Evolutionary conservation across 371 early-diverging fungal genomes (phyloP).

Genomic region (Mycotypha africana): DNA sequence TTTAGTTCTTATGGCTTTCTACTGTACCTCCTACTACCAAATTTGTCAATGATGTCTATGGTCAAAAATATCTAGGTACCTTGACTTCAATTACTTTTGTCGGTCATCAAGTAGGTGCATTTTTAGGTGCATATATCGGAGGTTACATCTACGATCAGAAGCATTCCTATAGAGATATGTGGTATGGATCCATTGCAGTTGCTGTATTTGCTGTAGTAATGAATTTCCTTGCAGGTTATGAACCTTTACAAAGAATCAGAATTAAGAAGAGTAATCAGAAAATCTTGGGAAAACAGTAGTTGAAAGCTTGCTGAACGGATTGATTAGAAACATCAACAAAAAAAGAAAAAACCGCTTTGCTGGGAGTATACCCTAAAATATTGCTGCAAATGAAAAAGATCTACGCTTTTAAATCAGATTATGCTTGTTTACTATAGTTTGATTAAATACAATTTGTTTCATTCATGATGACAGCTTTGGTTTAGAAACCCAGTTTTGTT

Average conservation of each 20-base stretch:
- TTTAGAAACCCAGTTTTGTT: too few relatives aligned
- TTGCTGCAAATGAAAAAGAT: too few relatives aligned
- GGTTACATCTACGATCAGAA: slow-evolving; percentile 31
- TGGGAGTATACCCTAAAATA: too few relatives aligned
- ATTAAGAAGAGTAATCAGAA: background rate
- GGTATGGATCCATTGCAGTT: slow-evolving; percentile 32
- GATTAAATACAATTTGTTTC: too few relatives aligned
- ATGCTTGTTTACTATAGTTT: too few relatives aligned
- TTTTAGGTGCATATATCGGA: slow-evolving; percentile 32
- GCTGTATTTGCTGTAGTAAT: slow-evolving; percentile 16
- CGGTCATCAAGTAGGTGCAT: slow-evolving; percentile 37
- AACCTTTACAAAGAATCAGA: slow-evolving; percentile 1
- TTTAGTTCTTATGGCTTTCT: slow-evolving; percentile 32
- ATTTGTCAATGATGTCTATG: slow-evolving; percentile 31
- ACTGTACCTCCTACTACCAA: slow-evolving; percentile 41
- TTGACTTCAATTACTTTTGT: slow-evolving; percentile 17
- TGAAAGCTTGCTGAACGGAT: too few relatives aligned
- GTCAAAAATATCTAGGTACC: slow-evolving; percentile 36
- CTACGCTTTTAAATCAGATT: too few relatives aligned
- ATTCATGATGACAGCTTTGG: too few relatives aligned
- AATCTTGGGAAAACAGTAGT: too few relatives aligned
- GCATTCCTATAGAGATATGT: slow-evolving; percentile 24
- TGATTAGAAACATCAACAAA: too few relatives aligned
- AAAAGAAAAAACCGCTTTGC: too few relatives aligned
- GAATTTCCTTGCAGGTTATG: slow-evolving; percentile 16